Evolutionary conservation across 768 basidiomycete genomes (phyloP), one percentile per base, ranked within the genome.

Genomic region (Pleurotus citrinopileatus): DNA sequence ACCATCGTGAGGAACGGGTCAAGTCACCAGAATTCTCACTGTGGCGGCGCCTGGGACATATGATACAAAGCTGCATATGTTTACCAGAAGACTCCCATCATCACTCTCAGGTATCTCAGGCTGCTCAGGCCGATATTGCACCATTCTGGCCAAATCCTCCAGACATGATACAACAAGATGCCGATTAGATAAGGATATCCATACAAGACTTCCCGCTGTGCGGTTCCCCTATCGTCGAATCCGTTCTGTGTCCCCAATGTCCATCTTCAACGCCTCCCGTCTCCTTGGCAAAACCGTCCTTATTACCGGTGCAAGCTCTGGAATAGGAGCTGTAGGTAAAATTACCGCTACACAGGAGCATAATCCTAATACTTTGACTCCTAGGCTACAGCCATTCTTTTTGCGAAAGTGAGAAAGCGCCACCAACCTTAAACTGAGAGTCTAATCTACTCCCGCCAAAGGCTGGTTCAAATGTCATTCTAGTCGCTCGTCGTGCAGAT

Each of bases 391-490:
- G 94, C 94, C 29, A 62, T 93, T 42, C 80, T 97, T 44, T 97
- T 96, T 59, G 94, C 94, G 37, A 94, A 86, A 76, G 91, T 90
- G 59, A n/a, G 63, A 54, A 7, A 22, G 37, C n/a, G n/a, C n/a
- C n/a, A n/a, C n/a, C n/a, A 9, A 42, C 40, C 1, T 42, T 44
- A 10, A 9, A 1, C 5, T 28, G 40, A 43, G 38, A 42, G 46
- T 57, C n/a, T 27, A 3, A 17, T 47, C 25, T 7, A 12, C 42
- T 47, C 34, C 7, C 42, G 22, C n/a, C 40, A 57, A 38, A 93
- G 87, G 91, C 84, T 38, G 94, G 94, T 38, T 84, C 91, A 25
- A 95, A 96, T 64, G 72, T 96, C 38, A 88, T 96, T 62, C 81
- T 96, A 38, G 74, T 90, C 13, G 93, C 94, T 44, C 83, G 94